Conservation (phyloP, 2,329 filamentous ascomycete species). For the Celoporthe dispersa region DNA sequence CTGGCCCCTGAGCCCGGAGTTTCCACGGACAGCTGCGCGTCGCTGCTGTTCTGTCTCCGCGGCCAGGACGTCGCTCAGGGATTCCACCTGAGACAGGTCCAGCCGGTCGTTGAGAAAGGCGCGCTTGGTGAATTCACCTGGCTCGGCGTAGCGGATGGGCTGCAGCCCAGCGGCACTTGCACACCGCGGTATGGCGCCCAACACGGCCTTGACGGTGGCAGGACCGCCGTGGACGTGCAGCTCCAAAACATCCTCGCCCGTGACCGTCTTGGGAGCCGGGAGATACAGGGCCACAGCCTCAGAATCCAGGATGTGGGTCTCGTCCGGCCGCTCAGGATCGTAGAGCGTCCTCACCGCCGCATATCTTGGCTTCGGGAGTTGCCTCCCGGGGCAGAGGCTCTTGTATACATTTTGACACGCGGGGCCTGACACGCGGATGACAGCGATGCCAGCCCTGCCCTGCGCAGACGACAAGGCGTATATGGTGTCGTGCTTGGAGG, state of each 20-base stretch:
- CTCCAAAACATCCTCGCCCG: conserved; percentile 90
- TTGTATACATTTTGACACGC: conserved; percentile 68
- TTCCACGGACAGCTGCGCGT: conserved; percentile 79
- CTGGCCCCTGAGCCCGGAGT: conserved; percentile 69
- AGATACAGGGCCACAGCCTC: conserved; percentile 84
- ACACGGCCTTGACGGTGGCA: conserved; percentile 85
- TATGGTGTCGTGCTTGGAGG: conserved; percentile 66
- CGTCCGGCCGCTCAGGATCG: conserved; percentile 45
- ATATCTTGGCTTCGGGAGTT: conserved; percentile 52
- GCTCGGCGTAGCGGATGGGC: conserved; percentile 82
- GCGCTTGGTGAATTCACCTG: conserved; percentile 91
- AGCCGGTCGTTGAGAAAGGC: conserved; percentile 88
- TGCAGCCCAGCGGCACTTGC: conserved; percentile 31
- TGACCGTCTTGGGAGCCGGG: conserved; percentile 78
- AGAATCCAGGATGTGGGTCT: conserved; percentile 70
- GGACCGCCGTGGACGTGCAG: conserved; percentile 92
- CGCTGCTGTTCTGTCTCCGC: conserved; percentile 92
- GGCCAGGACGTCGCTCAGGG: conserved; percentile 64
- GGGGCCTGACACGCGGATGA: conserved; percentile 84
- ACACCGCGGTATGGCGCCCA: conserved; percentile 69
- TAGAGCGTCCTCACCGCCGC: conserved; percentile 78
- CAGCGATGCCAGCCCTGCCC: conserved; percentile 86
- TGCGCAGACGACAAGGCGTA: conserved; percentile 89
- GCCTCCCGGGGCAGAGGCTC: conserved; percentile 53
- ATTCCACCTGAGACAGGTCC: conserved; percentile 81